Evolutionary conservation across 2,329 filamentous ascomycete genomes (phyloP), one percentile per base, ranked within the genome.

Genomic region (Sordariomycetes sp.): DNA sequence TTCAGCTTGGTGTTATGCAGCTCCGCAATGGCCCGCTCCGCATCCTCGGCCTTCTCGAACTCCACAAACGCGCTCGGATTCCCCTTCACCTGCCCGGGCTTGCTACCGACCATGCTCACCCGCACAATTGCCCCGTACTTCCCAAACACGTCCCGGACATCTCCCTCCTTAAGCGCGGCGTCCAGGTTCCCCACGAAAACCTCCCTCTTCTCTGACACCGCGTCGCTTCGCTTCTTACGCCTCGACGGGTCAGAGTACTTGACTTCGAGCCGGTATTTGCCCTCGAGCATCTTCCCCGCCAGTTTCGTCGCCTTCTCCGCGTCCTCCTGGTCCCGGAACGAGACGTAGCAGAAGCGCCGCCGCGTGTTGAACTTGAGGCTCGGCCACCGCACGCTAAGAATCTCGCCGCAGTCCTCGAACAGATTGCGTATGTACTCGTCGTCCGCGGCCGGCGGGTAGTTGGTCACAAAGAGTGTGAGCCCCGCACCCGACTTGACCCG

Each of bases 301-400:
- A 96, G 79, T 59, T 81, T 73, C 0, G 85, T 86, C 1, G 91
- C 91, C 54, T 80, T 82, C 45, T 82, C 77, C 0, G 90, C 89
- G 56, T 81, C 80, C n/a, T 78, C 76, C 2, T 79, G 70, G 35
- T 83, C 82, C 53, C 84, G 79, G 67, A 96, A 96, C n/a, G 95
- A 89, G 7, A 96, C 78, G 69, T 99, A 99, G 74, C 91, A 96
- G 73, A 99, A 99, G 25, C 94, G 86, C 35, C 94, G 88, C 63
- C 89, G 85, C 1, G 86, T 85, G 65, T 96, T 92, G 69, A 80
- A 90, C 68, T 95, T 95, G 55, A 99, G 80, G 58, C 90, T 96
- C 1, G 94, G 94, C 72, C 94, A 94, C 24, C 94, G 86, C 56
- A 97, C 79, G 64, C 86, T 89, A 57, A 95, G 77, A 57, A 99